phyloP scores from a whole-genome alignment of 2,329 filamentous ascomycete genomes.

The Hypocreales sp. region DNA sequence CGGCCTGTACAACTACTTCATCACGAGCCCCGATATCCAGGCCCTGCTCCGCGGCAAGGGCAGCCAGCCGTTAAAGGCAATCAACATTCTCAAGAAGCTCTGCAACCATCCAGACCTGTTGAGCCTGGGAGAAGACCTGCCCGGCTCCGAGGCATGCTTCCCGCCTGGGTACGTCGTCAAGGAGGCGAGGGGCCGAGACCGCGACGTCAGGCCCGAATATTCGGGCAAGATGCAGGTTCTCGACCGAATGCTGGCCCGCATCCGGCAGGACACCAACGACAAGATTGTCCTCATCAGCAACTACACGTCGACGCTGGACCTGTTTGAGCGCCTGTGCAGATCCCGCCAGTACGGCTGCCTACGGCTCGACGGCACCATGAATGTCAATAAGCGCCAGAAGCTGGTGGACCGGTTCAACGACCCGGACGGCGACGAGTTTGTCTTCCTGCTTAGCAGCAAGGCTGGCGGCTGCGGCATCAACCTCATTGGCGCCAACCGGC shows the following conservation, averaged over 20 bases:
- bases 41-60: constrained; percentile 84
- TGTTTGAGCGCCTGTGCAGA: constrained; percentile 85
- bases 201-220: constrained; percentile 89
- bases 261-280: constrained; percentile 91
- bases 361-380: constrained; percentile 93
- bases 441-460: constrained; percentile 94
- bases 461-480: constrained; percentile 95
- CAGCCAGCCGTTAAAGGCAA: constrained; percentile 90
- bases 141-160: constrained; percentile 67
- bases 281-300: constrained; percentile 99
- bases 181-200: constrained; percentile 73
- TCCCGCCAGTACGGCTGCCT: constrained; percentile 71
- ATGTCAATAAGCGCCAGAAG: constrained; percentile 91
- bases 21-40: constrained; percentile 88
- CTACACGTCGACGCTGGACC: constrained; percentile 88
- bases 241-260: constrained; percentile 93
- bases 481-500: constrained; percentile 82
- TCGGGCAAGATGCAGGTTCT: constrained; percentile 97
- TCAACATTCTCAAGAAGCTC: constrained; percentile 91
- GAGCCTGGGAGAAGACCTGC: constrained; percentile 67
- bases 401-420: constrained; percentile 97
- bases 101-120: constrained; percentile 96
- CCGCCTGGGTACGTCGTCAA: constrained; percentile 83
- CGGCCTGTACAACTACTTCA: constrained; percentile 91
- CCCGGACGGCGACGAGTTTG: constrained; percentile 74